A percentile compares a stretch with the other conserved stretches of the same genome.
Evolutionary conservation across 2,329 filamentous ascomycete genomes (phyloP).

Genomic region (Emmonsiellopsis sp.): DNA sequence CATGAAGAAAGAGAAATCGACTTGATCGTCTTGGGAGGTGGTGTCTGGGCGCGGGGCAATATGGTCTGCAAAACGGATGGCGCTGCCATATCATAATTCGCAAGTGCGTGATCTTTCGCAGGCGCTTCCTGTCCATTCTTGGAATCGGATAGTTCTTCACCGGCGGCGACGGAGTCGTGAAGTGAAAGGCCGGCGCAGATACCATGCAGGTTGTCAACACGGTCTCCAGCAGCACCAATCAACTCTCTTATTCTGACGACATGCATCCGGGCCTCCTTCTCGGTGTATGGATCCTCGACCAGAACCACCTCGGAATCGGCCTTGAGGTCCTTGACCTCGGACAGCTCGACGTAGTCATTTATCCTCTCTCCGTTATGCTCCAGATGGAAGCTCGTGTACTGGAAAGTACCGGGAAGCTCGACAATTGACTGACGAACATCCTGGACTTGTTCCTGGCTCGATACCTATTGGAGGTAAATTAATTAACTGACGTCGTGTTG

Average conservation of each 20-base stretch:
- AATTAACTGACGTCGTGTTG: slow-evolving; percentile 17
- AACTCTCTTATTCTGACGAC: slow-evolving; percentile 83
- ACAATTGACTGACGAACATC: slow-evolving; percentile 95
- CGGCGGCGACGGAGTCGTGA: slow-evolving; percentile 62
- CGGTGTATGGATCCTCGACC: slow-evolving; percentile 92
- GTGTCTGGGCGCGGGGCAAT: slow-evolving; percentile 56
- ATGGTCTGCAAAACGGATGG: slow-evolving; percentile 61
- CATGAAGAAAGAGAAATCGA: slow-evolving; percentile 79
- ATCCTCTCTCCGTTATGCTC: slow-evolving; percentile 81
- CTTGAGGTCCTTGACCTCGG: slow-evolving; percentile 73
- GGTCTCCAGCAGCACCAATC: slow-evolving; percentile 82
- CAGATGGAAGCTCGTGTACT: slow-evolving; percentile 98
- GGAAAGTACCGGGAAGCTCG: slow-evolving; percentile 84
- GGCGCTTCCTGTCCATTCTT: slow-evolving; percentile 28
- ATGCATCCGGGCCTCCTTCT: slow-evolving; percentile 96
- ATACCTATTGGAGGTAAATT: slow-evolving; percentile 50
- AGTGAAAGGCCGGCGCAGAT: slow-evolving; percentile 77
- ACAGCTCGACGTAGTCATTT: slow-evolving; percentile 91
- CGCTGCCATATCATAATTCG: slow-evolving; percentile 68
- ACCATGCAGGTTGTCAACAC: slow-evolving; percentile 78
- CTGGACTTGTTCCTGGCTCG: slow-evolving; percentile 89
- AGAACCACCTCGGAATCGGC: slow-evolving; percentile 69
- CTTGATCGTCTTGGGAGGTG: slow-evolving; percentile 84
- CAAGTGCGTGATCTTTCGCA: slow-evolving; percentile 47
- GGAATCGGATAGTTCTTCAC: slow-evolving; percentile 33